A percentile compares a stretch with the other conserved stretches of the same genome.
Conservation (phyloP, 345 rosid genomes). For the Populus nigra region DNA sequence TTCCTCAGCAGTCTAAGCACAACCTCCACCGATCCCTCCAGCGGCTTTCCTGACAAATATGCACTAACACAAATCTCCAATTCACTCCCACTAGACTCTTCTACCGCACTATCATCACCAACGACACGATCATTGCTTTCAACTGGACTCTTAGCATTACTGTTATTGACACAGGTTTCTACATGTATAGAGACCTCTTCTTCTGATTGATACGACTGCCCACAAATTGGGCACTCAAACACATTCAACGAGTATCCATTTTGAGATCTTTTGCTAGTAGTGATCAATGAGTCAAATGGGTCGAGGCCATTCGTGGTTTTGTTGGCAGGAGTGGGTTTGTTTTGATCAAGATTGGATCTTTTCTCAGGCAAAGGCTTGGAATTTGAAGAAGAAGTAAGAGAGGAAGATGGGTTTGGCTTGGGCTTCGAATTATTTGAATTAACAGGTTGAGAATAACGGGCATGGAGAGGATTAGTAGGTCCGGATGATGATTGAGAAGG, state of each 20-base stretch:
- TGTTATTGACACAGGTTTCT: conserved; percentile 51
- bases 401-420: conserved; percentile 25
- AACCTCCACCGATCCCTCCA: conserved; percentile 57
- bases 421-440: conserved; percentile 22
- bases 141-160: not conserved
- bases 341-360: conserved; percentile 33
- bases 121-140: conserved; percentile 14
- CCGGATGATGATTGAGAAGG: conserved; percentile 52
- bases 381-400: conserved; percentile 25
- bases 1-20: conserved; percentile 66
- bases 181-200: conserved; percentile 81
- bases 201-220: conserved; percentile 50
- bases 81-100: conserved; percentile 24
- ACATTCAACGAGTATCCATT: conserved; percentile 65
- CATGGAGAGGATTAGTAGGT: conserved; percentile 43
- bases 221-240: conserved; percentile 80
- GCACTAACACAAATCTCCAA: conserved; percentile 49
- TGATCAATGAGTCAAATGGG: conserved; percentile 66
- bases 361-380: conserved; percentile 40
- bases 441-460: conserved; percentile 43
- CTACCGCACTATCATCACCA: conserved; percentile 15
- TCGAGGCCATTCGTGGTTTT: conserved; percentile 53
- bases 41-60: conserved; percentile 57
- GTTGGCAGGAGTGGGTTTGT: conserved; percentile 24
- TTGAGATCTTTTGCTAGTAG: conserved; percentile 69